A percentile compares a stretch with the other conserved stretches of the same genome.
Evolutionary conservation across 371 early-diverging fungal species (phyloP).

Genomic region (Mucor sp.): DNA sequence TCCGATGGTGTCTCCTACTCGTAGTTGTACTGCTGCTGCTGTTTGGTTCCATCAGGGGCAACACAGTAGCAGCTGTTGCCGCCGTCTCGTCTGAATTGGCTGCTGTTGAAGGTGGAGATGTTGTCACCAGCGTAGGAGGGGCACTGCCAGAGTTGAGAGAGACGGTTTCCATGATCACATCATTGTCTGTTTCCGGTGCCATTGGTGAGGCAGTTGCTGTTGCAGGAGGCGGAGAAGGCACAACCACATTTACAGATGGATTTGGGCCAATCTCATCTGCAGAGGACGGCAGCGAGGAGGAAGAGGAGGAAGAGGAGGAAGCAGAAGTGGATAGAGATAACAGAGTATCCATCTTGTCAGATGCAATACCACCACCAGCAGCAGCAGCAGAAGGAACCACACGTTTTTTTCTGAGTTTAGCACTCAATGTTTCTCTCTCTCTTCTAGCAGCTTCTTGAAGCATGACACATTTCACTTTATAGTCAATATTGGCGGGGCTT

Average conservation of each 20-base stretch:
- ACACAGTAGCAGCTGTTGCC: not conserved
- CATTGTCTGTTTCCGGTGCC: not conserved
- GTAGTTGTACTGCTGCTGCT: conserved; percentile 15
- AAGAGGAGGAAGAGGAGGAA: not conserved
- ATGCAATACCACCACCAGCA: no score
- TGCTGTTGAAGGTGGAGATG: conserved; percentile 2
- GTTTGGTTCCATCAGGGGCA: not conserved
- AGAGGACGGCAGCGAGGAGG: not conserved
- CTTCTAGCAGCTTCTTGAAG: conserved; percentile 71
- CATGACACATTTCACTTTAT: conserved; percentile 73
- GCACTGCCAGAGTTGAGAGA: not conserved
- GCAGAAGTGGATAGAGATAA: not conserved
- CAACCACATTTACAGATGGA: not conserved
- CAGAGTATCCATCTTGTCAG: not conserved
- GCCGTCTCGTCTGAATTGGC: not conserved
- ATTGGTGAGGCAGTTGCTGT: not conserved
- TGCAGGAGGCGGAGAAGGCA: not conserved
- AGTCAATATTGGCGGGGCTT: conserved; percentile 69
- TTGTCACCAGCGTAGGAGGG: not conserved
- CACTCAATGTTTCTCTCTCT: conserved; percentile 39
- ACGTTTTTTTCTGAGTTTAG: conserved; percentile 39
- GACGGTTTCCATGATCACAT: not conserved
- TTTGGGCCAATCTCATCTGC: no score
- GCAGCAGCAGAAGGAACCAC: not conserved
- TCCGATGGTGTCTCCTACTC: conserved; percentile 45